Evolutionary conservation across 2,329 filamentous ascomycete species (phyloP).

Genomic region (Trichoderma lentiforme): DNA sequence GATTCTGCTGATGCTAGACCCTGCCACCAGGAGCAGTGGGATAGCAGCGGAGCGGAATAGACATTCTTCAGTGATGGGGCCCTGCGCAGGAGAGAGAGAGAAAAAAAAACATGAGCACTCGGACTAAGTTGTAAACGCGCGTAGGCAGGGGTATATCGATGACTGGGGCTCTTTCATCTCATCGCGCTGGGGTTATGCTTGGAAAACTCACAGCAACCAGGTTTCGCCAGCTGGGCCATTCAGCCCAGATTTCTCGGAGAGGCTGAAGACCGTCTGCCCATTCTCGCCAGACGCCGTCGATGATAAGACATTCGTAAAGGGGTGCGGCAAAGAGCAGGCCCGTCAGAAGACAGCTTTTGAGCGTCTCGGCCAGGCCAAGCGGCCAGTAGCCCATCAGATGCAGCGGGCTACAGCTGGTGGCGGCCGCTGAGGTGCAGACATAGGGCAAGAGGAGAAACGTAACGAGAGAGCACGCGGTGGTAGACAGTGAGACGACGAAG

Average conservation of each 20-base stretch:
- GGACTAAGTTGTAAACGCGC: background rate
- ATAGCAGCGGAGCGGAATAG: constrained; percentile 88
- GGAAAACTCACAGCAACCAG: constrained; percentile 67
- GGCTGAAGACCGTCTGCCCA: constrained; percentile 55
- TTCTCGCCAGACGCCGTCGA: constrained; percentile 66
- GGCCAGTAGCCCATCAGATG: constrained; percentile 82
- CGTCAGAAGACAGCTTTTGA: constrained; percentile 66
- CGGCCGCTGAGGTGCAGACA: constrained; percentile 25
- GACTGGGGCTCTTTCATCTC: background rate
- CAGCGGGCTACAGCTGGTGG: constrained; percentile 46
- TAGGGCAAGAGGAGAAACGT: constrained; percentile 62
- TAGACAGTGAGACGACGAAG: constrained; percentile 73
- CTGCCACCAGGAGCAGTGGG: constrained; percentile 74
- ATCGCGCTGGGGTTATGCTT: background rate
- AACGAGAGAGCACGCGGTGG: constrained; percentile 60
- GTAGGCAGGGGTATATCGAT: background rate
- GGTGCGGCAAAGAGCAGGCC: constrained; percentile 78
- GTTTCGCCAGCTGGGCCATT: constrained; percentile 84
- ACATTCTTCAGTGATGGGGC: constrained; percentile 86
- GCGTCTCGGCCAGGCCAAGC: constrained; percentile 60
- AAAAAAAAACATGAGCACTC: background rate
- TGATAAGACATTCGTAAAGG: constrained; percentile 73
- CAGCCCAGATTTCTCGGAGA: constrained; percentile 58
- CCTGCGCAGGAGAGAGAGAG: constrained; percentile 43
- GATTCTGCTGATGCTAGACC: constrained; percentile 53